Evolutionary conservation across 805 yeast species (phyloP).

Genomic region (Zygosaccharomyces kombuchaensis): DNA sequence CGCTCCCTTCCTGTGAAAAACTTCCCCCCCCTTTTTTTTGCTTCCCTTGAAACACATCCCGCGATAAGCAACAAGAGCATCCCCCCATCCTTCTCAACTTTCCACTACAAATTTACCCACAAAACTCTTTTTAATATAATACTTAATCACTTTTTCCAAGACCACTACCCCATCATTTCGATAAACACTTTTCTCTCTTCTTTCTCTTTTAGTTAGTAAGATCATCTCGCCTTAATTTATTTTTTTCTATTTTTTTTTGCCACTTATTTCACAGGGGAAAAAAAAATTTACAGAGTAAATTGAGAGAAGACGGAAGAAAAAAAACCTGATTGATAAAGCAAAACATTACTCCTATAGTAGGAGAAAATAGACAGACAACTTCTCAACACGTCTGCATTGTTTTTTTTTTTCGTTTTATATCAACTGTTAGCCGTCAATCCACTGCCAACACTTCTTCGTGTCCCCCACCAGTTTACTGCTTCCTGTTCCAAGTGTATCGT

Average conservation of each 20-base stretch:
- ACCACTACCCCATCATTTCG: background rate
- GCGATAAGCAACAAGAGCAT: background rate
- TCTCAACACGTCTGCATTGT: background rate
- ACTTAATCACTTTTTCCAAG: too few species aligned
- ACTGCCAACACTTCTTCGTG: background rate
- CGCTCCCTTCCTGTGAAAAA: background rate
- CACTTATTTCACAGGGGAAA: background rate
- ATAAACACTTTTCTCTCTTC: conserved; percentile 1
- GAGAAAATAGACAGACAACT: background rate
- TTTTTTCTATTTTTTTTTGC: conserved; percentile 2
- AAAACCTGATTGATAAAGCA: conserved; percentile 6
- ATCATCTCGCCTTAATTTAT: background rate
- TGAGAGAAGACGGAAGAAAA: conserved; percentile 4
- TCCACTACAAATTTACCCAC: background rate
- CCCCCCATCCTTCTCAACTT: background rate
- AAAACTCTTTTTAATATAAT: background rate
- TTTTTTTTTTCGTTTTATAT: background rate
- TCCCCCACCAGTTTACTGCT: background rate
- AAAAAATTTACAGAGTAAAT: conserved; percentile 3
- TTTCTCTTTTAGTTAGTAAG: background rate
- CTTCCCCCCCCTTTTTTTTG: background rate
- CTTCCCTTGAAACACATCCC: background rate
- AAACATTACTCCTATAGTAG: conserved; percentile 2
- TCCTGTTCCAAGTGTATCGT: background rate
- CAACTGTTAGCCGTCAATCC: background rate